Conservation (phyloP, 2,329 filamentous ascomycete species). For the Botryotinia globosa region DNA sequence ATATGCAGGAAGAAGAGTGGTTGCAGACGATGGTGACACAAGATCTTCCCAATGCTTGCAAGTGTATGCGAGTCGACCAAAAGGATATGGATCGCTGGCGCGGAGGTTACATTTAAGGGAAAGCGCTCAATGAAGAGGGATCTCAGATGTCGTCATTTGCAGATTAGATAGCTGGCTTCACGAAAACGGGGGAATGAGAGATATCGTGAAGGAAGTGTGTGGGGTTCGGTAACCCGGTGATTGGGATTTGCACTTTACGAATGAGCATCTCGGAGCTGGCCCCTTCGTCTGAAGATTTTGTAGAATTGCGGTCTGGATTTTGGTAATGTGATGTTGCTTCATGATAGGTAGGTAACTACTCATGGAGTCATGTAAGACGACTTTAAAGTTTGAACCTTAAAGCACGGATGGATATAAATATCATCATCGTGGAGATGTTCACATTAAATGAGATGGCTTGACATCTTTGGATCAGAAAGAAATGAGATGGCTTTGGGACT, state of each 20-base stretch:
- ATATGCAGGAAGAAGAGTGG: not conserved
- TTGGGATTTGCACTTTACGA: not conserved
- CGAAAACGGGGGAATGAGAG: not conserved
- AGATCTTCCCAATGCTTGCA: constrained; percentile 18
- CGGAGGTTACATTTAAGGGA: not conserved
- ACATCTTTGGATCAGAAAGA: not conserved
- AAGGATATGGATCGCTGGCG: not conserved
- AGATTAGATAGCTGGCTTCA: not conserved
- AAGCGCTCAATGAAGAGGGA: not conserved
- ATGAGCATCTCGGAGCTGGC: constrained; percentile 1
- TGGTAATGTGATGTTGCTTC: not conserved
- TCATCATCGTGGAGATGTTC: not conserved
- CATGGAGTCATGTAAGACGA: no score
- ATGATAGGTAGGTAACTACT: not conserved
- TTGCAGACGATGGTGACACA: constrained; percentile 9
- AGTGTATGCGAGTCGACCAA: constrained; percentile 7
- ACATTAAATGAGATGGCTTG: not conserved
- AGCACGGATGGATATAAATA: not conserved
- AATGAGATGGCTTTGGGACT: not conserved
- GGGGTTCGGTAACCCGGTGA: constrained; percentile 5
- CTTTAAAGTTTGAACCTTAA: not conserved
- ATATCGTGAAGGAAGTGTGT: not conserved
- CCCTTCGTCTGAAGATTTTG: constrained; percentile 4
- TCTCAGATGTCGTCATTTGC: not conserved
- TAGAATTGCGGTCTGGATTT: not conserved